phyloP scores from a whole-genome alignment of 2,329 filamentous ascomycete species.

The Didymella pomorum region DNA sequence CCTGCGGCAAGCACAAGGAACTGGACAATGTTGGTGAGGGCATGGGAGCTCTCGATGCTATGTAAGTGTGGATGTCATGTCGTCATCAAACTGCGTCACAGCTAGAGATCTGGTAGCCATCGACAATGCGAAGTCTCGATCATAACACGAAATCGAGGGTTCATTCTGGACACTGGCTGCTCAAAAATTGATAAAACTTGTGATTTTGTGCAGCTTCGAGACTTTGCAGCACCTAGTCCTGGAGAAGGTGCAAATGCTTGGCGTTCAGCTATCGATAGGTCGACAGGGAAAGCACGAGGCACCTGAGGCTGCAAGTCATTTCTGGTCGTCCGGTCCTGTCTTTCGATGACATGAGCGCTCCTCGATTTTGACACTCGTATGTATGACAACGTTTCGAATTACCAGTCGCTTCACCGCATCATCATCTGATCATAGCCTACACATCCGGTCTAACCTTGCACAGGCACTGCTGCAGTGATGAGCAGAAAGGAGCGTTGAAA shows the following conservation, averaged over 20 bases:
- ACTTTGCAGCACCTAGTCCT: not conserved
- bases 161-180: not conserved
- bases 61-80: constrained; percentile 16
- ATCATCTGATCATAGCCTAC: not conserved
- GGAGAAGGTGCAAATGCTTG: not conserved
- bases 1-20: not conserved
- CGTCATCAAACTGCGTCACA: constrained; percentile 23
- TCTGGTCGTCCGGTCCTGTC: not conserved
- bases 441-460: not conserved
- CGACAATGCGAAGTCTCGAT: not conserved
- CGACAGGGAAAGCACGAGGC: constrained; percentile 3
- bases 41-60: constrained; percentile 9
- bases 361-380: not conserved
- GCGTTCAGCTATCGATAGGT: constrained; percentile 9
- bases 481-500: constrained; percentile 9
- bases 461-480: constrained; percentile 7
- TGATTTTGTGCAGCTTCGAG: not conserved
- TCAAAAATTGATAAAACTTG: not conserved
- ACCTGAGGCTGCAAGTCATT: constrained; percentile 14
- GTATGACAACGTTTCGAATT: not conserved
- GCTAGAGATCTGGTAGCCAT: constrained; percentile 6
- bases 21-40: constrained; percentile 5
- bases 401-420: not conserved
- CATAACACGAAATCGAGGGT: not conserved
- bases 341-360: not conserved